Evolutionary conservation across 805 yeast species (phyloP).

Genomic region (Wickerhamomyces tratensis): DNA sequence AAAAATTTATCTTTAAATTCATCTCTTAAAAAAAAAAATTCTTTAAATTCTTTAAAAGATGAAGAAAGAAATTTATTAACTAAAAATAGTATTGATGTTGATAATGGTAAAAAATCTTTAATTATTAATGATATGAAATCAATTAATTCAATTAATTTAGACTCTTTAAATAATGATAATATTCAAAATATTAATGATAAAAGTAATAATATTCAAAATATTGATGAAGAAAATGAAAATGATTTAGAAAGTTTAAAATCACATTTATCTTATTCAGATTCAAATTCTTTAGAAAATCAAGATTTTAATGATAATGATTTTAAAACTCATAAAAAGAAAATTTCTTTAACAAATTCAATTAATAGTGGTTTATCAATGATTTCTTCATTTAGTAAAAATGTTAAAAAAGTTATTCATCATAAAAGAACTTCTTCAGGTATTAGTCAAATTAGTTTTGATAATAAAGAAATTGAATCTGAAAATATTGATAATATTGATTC

Average conservation of each 20-base stretch:
- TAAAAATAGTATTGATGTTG: too few relatives aligned
- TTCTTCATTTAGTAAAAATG: conserved; percentile 4
- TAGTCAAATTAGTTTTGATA: neutral
- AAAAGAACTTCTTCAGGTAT: neutral
- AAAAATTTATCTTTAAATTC: conserved; percentile 16
- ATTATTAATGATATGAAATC: neutral
- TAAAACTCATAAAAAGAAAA: conserved; percentile 5
- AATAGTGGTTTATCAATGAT: conserved; percentile 7
- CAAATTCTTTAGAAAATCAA: neutral
- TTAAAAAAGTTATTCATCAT: neutral
- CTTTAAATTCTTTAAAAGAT: conserved; percentile 15
- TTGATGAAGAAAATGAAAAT: neutral
- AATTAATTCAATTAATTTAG: too few relatives aligned
- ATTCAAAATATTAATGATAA: neutral
- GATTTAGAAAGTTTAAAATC: conserved; percentile 6
- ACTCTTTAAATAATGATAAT: neutral
- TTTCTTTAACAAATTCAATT: conserved; percentile 14
- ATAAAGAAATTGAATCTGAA: too few relatives aligned
- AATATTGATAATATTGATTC: too few relatives aligned
- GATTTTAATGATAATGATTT: neutral
- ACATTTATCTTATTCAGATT: too few relatives aligned
- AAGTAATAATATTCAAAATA: neutral
- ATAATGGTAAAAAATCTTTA: neutral
- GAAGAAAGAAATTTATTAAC: conserved; percentile 15
- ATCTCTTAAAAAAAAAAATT: conserved; percentile 16